Percentiles rank a stretch among this genome's conserved stretches.
Conservation (phyloP, 805 yeast species). For the Huiozyma naganishii region DNA sequence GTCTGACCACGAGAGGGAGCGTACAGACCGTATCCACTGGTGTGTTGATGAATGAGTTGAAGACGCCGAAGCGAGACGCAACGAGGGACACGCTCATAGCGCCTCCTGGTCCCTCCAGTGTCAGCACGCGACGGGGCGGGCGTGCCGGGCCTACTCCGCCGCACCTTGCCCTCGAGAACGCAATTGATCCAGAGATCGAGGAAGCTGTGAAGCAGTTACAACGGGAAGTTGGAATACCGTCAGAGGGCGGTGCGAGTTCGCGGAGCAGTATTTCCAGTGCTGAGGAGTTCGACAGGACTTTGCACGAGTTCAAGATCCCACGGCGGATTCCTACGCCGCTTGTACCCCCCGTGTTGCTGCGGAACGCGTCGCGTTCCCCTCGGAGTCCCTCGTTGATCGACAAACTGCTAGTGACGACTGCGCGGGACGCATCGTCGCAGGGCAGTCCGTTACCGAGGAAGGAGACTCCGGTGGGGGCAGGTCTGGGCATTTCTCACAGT, state of each 20-base stretch:
- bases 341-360: not conserved
- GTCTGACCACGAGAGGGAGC: conserved; percentile 1
- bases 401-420: conserved; percentile 9
- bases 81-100: not conserved
- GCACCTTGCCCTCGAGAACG: conserved; percentile 3
- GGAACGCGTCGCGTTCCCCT: conserved; percentile 3
- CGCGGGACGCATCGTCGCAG: not conserved
- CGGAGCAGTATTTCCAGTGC: not conserved
- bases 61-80: not conserved
- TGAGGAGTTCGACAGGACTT: not conserved
- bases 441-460: not conserved
- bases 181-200: conserved; percentile 17
- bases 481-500: not conserved
- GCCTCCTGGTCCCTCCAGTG: not conserved
- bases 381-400: conserved; percentile 14
- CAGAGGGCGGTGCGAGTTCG: not conserved
- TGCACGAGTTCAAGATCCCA: conserved; percentile 5
- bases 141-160: not conserved
- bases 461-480: not conserved
- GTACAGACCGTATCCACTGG: conserved; percentile 1
- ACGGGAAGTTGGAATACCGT: conserved; percentile 8
- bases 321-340: conserved; percentile 3
- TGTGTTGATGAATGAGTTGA: not conserved
- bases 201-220: conserved; percentile 18
- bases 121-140: not conserved